phyloP scores from a whole-genome alignment of 2,329 filamentous ascomycete species.

The Dryadomyces quercivorus region DNA sequence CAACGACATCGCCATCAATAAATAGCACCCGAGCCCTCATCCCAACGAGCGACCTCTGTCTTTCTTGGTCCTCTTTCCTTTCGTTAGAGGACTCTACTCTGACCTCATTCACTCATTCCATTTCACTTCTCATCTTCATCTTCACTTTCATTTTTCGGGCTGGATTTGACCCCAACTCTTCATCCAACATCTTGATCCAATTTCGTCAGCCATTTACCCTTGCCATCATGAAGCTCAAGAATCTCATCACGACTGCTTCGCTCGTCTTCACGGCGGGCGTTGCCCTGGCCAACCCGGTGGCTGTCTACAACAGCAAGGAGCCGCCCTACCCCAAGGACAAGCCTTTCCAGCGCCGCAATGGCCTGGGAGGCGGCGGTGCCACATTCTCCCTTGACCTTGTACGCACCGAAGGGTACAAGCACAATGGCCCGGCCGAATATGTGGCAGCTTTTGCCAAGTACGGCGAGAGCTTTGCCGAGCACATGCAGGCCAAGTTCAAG shows the following conservation, averaged over 20 bases:
- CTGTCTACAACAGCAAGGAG: background rate
- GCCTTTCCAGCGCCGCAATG: background rate
- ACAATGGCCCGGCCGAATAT: conserved; percentile 21
- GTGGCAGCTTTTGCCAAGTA: conserved; percentile 25
- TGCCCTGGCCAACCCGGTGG: background rate
- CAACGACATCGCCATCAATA: too few species aligned
- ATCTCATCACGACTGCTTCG: background rate
- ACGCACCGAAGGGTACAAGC: conserved; percentile 21
- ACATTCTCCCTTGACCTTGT: conserved; percentile 20
- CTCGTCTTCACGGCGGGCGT: background rate
- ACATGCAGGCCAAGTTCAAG: conserved; percentile 2
- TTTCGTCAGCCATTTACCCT: too few species aligned
- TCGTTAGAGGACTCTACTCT: too few species aligned
- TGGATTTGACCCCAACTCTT: background rate
- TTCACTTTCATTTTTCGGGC: background rate
- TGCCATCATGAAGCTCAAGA: background rate
- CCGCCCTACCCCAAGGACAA: background rate
- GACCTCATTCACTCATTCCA: too few species aligned
- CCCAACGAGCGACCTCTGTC: too few species aligned
- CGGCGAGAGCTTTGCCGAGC: conserved; percentile 17
- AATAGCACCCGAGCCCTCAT: too few species aligned
- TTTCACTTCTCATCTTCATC: too few species aligned
- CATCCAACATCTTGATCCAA: background rate
- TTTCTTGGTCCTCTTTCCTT: too few species aligned
- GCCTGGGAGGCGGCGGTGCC: background rate